phyloP scores from a whole-genome alignment of 106 monocot species.

The Phalaenopsis aphrodite region DNA sequence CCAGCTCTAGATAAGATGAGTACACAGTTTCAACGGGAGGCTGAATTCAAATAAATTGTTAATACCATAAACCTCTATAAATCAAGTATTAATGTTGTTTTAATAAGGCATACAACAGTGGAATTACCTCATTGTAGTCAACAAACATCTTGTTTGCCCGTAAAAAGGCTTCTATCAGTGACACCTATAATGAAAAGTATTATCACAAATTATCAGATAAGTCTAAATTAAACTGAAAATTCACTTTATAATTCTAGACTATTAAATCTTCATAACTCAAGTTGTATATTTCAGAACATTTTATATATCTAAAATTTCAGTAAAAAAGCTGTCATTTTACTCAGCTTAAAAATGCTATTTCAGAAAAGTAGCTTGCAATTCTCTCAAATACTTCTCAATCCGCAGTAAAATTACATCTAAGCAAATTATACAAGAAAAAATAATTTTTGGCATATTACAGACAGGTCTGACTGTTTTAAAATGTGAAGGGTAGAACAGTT shows the following conservation, averaged over 20 bases:
- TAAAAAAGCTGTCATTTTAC: not conserved
- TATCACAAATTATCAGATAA: not conserved
- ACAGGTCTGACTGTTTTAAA: not conserved
- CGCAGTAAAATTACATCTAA: not conserved
- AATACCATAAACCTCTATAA: not conserved
- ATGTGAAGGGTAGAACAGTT: not conserved
- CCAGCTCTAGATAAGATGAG: conserved; percentile 47
- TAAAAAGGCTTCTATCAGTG: conserved; percentile 84
- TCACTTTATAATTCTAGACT: not conserved
- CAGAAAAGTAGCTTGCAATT: not conserved
- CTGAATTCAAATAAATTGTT: conserved; percentile 21
- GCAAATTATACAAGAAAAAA: not conserved
- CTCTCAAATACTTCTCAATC: not conserved
- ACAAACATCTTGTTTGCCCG: conserved; percentile 96
- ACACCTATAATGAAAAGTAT: conserved; percentile 31
- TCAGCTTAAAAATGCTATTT: not conserved
- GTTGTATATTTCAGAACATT: not conserved
- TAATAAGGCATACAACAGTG: not conserved
- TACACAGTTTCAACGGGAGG: conserved; percentile 56
- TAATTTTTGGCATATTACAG: not conserved
- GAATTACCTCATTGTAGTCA: conserved; percentile 73
- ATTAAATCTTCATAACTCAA: not conserved
- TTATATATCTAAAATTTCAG: not conserved
- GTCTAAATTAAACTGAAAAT: not conserved
- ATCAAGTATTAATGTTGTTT: not conserved